Conservation (phyloP, 768 basidiomycete species). For the Asterophora parasitica region DNA sequence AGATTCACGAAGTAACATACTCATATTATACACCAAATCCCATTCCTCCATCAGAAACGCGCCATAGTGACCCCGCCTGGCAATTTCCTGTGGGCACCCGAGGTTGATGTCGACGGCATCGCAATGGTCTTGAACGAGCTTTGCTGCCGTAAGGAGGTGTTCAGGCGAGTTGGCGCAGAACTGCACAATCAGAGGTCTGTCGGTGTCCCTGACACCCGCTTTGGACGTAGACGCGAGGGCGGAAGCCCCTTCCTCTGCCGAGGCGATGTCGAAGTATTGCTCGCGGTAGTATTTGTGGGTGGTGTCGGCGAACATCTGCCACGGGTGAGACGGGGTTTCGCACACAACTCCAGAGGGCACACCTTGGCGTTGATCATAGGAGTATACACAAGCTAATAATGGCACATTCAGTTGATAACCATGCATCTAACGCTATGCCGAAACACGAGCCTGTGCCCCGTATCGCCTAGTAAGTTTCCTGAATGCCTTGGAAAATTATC, state of each 20-base stretch:
- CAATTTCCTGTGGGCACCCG: conserved; percentile 95
- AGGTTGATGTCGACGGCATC: conserved; percentile 95
- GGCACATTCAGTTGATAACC: too few relatives aligned
- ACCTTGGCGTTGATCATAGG: conserved; percentile 98
- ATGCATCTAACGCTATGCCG: too few relatives aligned
- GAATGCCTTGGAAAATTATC: conserved; percentile 63
- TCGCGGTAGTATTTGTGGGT: conserved; percentile 52
- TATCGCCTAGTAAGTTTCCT: conserved; percentile 77
- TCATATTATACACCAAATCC: conserved; percentile 79
- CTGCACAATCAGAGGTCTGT: conserved; percentile 86
- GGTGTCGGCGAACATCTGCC: conserved; percentile 58
- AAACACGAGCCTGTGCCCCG: conserved; percentile 62
- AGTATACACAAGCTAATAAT: conserved; percentile 76
- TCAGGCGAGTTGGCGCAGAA: conserved; percentile 92
- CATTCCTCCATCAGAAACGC: conserved; percentile 93
- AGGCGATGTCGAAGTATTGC: conserved; percentile 60
- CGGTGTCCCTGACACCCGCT: conserved; percentile 27
- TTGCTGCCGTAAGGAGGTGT: conserved; percentile 72
- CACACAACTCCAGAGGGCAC: conserved; percentile 1
- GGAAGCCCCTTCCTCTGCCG: conserved; percentile 81
- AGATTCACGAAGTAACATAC: conserved; percentile 38
- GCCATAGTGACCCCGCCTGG: conserved; percentile 81
- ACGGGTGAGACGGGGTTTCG: background rate
- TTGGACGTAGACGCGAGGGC: conserved; percentile 9
- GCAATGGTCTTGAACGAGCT: conserved; percentile 68